Percentiles rank a stretch among this genome's conserved stretches.
These are phyloP conservation scores for Cyberlindnera saturnus DNA, from an alignment of 805 yeast genomes.

Conservation along the genomic window DNA sequence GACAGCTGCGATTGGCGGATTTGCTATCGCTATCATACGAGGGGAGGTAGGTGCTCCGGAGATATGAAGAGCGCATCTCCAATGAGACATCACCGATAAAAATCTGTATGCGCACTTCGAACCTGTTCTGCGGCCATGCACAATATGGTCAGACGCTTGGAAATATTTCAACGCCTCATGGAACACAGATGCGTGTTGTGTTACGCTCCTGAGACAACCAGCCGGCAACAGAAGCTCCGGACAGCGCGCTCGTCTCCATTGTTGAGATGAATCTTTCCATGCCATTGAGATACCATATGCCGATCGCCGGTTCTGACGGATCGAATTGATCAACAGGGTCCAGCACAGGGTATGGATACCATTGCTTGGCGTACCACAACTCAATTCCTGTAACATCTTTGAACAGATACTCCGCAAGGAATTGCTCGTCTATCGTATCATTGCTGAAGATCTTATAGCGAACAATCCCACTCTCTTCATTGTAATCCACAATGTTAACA, in stretches of 20 bases:
- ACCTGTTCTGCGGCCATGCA: too few relatives aligned
- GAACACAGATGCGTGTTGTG: slow-evolving; percentile 14
- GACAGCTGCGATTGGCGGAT: too few relatives aligned
- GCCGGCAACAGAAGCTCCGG: slow-evolving; percentile 45
- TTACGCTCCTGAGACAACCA: slow-evolving; percentile 28
- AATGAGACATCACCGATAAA: too few relatives aligned
- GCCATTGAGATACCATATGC: slow-evolving; percentile 37
- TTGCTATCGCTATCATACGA: too few relatives aligned
- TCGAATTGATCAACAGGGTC: slow-evolving; percentile 25
- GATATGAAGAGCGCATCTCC: too few relatives aligned
- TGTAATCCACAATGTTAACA: slow-evolving; percentile 26
- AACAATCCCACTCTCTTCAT: slow-evolving; percentile 23
- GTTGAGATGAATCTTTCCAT: slow-evolving; percentile 44
- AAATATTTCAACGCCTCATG: slow-evolving; percentile 1
- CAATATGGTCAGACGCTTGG: too few relatives aligned
- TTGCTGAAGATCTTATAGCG: slow-evolving; percentile 39
- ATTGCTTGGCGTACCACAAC: slow-evolving; percentile 28
- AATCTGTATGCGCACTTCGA: too few relatives aligned
- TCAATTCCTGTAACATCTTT: slow-evolving; percentile 16
- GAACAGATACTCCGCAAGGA: slow-evolving; percentile 18
- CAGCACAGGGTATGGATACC: slow-evolving; percentile 41
- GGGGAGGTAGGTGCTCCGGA: too few relatives aligned
- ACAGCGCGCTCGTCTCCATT: slow-evolving; percentile 45
- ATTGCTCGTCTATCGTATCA: slow-evolving; percentile 14
- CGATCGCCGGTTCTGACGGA: slow-evolving; percentile 25